phyloP scores from a whole-genome alignment of 148 eudicot genomes.

The Rhododendron griersonianum region DNA sequence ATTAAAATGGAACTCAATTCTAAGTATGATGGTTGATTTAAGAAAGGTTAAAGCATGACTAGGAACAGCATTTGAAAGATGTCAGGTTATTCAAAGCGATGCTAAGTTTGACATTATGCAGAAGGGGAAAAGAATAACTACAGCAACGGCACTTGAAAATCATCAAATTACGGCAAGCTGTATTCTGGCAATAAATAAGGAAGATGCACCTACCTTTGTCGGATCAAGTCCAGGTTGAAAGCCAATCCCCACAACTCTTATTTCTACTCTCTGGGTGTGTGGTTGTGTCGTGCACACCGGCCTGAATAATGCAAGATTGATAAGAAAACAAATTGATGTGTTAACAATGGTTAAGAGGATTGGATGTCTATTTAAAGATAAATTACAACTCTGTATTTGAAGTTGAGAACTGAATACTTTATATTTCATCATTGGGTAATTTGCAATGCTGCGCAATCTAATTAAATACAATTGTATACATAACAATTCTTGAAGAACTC shows the following conservation, averaged over 20 bases:
- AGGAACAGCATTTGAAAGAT: background rate
- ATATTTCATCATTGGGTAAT: background rate
- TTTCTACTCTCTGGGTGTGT: slow-evolving; percentile 58
- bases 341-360: background rate
- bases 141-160: background rate
- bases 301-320: slow-evolving; percentile 34
- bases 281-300: slow-evolving; percentile 64
- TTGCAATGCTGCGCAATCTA: background rate
- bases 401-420: background rate
- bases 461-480: background rate
- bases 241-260: slow-evolving; percentile 73
- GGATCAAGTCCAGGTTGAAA: slow-evolving; percentile 94
- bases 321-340: background rate
- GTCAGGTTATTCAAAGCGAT: background rate
- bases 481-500: background rate
- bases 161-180: background rate
- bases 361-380: background rate
- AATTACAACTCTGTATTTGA: background rate
- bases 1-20: background rate
- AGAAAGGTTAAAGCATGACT: background rate
- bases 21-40: background rate
- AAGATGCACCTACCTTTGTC: slow-evolving; percentile 49
- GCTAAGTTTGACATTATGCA: background rate
- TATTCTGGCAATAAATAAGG: background rate
- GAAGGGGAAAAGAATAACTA: background rate